A percentile compares a stretch with the other conserved stretches of the same genome.
Evolutionary conservation across 2,329 filamentous ascomycete species (phyloP).

Genomic region (Sclerotinia trifoliorum): DNA sequence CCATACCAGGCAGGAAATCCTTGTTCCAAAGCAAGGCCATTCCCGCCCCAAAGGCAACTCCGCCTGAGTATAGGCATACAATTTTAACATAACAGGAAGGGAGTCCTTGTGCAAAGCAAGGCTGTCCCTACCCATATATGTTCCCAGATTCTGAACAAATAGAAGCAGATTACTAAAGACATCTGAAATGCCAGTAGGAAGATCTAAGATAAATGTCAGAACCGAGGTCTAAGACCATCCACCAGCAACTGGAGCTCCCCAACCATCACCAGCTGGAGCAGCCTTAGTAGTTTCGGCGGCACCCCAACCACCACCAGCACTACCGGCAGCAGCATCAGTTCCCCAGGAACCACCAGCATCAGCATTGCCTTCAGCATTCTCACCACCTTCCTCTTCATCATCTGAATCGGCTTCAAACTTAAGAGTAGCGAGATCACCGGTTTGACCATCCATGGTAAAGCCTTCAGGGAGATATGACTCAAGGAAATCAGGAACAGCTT

Average conservation of each 20-base stretch:
- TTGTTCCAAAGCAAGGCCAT: slow-evolving; percentile 12
- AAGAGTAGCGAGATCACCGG: slow-evolving; percentile 27
- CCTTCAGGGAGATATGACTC: slow-evolving; percentile 60
- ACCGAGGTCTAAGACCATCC: background rate
- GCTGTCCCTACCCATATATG: background rate
- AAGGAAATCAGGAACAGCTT: slow-evolving; percentile 81
- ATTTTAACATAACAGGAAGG: slow-evolving; percentile 7
- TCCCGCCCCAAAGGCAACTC: slow-evolving; percentile 17
- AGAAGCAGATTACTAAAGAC: background rate
- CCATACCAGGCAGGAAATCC: slow-evolving; percentile 15
- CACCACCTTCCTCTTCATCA: slow-evolving; percentile 54
- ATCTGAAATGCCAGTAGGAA: slow-evolving; percentile 1
- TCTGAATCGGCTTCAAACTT: slow-evolving; percentile 58
- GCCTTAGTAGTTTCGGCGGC: slow-evolving; percentile 7
- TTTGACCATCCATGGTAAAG: slow-evolving; percentile 34
- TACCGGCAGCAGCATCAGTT: background rate
- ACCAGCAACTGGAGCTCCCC: slow-evolving; percentile 4
- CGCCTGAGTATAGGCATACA: slow-evolving; percentile 14
- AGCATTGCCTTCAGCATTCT: slow-evolving; percentile 23
- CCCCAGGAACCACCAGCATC: slow-evolving; percentile 4
- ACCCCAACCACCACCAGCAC: slow-evolving; percentile 18
- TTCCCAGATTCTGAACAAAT: background rate
- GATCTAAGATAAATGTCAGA: background rate
- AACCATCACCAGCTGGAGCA: slow-evolving; percentile 6
- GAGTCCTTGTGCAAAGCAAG: slow-evolving; percentile 9